These are phyloP conservation scores for Isabelozyma heimii DNA, from an alignment of 805 yeast genomes.

Conservation along the genomic window DNA sequence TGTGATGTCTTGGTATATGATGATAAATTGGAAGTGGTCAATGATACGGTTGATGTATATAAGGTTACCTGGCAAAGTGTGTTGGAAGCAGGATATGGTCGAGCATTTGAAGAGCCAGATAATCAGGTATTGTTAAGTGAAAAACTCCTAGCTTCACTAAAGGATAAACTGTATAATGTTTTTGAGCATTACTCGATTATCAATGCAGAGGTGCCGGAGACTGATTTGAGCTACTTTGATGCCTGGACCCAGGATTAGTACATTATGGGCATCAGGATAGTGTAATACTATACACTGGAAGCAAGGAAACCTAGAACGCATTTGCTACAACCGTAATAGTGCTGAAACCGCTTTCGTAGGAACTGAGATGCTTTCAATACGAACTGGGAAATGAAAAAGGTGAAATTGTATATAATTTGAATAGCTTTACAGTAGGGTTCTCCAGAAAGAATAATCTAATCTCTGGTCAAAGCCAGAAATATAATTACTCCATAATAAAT, in stretches of 20 bases:
- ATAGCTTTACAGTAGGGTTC: too few species aligned
- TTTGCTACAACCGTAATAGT: too few species aligned
- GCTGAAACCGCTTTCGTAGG: too few species aligned
- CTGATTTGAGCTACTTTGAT: slow-evolving; percentile 31
- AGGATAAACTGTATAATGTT: slow-evolving; percentile 18
- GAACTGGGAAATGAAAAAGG: too few species aligned
- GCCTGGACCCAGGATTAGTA: slow-evolving; percentile 21
- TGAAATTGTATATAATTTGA: too few species aligned
- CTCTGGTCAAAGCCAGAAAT: too few species aligned
- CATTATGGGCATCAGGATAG: not conserved
- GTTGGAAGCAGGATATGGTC: slow-evolving; percentile 62
- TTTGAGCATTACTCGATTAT: slow-evolving; percentile 30
- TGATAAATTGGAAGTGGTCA: slow-evolving; percentile 70
- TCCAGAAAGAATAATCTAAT: too few species aligned
- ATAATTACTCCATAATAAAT: too few species aligned
- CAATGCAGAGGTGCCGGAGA: slow-evolving; percentile 23
- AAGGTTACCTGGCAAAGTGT: slow-evolving; percentile 84
- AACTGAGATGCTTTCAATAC: too few species aligned
- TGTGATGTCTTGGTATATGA: slow-evolving; percentile 89
- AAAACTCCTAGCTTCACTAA: slow-evolving; percentile 4
- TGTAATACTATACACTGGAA: too few species aligned
- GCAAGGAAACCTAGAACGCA: too few species aligned
- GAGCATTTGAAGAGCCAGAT: slow-evolving; percentile 20
- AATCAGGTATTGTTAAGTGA: not conserved
- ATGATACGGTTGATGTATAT: slow-evolving; percentile 56